phyloP scores from a whole-genome alignment of 2,329 filamentous ascomycete genomes.

The Hymenoscyphus fraxineus region DNA sequence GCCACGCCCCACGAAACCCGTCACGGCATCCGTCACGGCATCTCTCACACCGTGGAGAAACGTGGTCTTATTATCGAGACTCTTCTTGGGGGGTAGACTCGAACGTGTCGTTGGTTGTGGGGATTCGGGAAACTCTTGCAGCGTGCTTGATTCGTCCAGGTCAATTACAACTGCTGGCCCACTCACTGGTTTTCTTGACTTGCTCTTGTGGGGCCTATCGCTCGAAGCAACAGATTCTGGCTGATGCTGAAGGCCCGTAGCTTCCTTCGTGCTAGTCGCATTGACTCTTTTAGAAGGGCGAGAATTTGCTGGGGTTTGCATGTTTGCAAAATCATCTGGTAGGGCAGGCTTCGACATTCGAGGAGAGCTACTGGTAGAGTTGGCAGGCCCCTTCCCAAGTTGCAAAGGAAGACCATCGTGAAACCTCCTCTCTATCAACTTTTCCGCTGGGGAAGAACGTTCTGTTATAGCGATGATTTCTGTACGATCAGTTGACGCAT shows the following conservation, averaged over 20 bases:
- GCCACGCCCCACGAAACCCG: neutral
- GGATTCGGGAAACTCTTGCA: neutral
- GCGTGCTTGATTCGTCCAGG: neutral
- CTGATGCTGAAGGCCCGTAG: neutral
- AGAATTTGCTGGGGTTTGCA: neutral
- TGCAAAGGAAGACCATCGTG: neutral
- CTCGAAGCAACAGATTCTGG: neutral
- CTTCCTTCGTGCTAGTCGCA: neutral
- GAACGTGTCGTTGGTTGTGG: neutral
- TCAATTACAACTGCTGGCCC: neutral
- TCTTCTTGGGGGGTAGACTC: neutral
- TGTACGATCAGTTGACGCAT: neutral
- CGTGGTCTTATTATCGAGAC: neutral
- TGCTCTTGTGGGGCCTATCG: neutral
- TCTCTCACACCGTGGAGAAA: neutral
- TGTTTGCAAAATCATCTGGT: neutral
- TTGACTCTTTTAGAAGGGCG: neutral
- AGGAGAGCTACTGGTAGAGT: neutral
- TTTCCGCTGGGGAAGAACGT: constrained; percentile 1
- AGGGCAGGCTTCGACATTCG: neutral
- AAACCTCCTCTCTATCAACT: constrained; percentile 2
- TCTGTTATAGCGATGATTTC: neutral
- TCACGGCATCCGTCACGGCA: neutral
- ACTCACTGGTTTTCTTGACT: neutral
- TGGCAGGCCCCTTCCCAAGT: neutral